Percentiles rank a stretch among this genome's conserved stretches.
Conservation (phyloP, 257 asterid genomes). For the Penstemon davidsonii region DNA sequence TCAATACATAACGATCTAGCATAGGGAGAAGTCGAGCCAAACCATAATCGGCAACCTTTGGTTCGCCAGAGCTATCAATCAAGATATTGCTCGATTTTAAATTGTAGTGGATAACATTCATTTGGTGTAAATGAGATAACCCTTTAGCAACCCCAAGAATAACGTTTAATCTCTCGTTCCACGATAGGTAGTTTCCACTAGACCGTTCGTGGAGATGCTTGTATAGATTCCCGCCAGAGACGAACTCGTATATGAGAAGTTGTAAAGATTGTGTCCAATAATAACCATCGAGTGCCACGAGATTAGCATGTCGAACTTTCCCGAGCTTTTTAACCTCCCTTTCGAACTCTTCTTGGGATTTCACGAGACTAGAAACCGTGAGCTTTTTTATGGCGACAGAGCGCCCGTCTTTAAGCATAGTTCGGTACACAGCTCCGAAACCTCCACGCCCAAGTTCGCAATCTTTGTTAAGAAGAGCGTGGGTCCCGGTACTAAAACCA, state of each 20-base stretch:
- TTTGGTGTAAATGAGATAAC: conserved; percentile 69
- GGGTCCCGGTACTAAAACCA: conserved; percentile 75
- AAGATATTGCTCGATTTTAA: conserved; percentile 77
- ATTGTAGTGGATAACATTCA: conserved; percentile 78
- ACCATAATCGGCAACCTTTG: conserved; percentile 83
- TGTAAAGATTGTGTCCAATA: conserved; percentile 90
- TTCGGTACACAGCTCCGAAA: conserved; percentile 79
- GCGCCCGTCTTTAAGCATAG: conserved; percentile 70
- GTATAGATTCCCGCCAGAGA: conserved; percentile 76
- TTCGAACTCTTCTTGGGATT: conserved; percentile 80
- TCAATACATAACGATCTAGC: conserved; percentile 73
- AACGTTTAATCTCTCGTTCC: conserved; percentile 74
- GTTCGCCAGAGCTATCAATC: conserved; percentile 62
- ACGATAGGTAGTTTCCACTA: conserved; percentile 46
- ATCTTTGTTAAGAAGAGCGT: conserved; percentile 79
- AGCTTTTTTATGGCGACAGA: conserved; percentile 88
- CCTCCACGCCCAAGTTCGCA: conserved; percentile 95
- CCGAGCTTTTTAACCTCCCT: conserved; percentile 71
- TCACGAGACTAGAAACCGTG: conserved; percentile 74
- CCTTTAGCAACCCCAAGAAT: conserved; percentile 82
- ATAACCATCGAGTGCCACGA: conserved; percentile 77
- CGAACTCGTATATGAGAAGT: conserved; percentile 78
- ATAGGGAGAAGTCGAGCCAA: conserved; percentile 72
- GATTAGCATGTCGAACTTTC: conserved; percentile 58
- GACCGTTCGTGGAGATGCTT: conserved; percentile 73